A percentile compares a stretch with the other conserved stretches of the same genome.
Evolutionary conservation across 1,284 basidiomycete species (phyloP).

Genomic region (Rhodotorula sp.): DNA sequence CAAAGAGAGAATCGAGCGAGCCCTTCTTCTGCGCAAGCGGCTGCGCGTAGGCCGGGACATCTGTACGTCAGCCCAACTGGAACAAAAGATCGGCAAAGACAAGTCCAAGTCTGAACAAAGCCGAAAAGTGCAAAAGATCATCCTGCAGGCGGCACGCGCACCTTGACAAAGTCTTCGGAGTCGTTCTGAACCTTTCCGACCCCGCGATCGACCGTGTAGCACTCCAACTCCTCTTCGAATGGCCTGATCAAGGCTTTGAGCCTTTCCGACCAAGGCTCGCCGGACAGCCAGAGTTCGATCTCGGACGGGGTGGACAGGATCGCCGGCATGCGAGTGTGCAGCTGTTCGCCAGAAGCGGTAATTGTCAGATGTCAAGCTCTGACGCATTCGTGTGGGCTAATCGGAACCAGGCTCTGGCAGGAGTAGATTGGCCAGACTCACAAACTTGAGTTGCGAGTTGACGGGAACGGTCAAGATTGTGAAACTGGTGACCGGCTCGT

Average conservation of each 20-base stretch:
- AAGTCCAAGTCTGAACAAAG: too few species aligned
- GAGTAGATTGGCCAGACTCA: conserved; percentile 21
- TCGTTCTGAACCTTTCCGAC: conserved; percentile 87
- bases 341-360: conserved; percentile 34
- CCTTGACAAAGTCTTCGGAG: conserved; percentile 69
- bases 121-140: neutral
- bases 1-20: conserved; percentile 26
- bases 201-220: conserved; percentile 84
- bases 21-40: conserved; percentile 28
- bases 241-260: conserved; percentile 67
- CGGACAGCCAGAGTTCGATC: conserved; percentile 70
- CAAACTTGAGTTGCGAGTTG: conserved; percentile 50
- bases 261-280: conserved; percentile 60
- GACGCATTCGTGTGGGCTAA: too few species aligned
- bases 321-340: conserved; percentile 91
- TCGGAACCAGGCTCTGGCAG: neutral
- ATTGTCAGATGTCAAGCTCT: too few species aligned
- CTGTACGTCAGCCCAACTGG: too few species aligned
- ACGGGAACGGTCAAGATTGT: conserved; percentile 77
- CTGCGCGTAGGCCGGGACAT: neutral
- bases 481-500: conserved; percentile 71
- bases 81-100: neutral
- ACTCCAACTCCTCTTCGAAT: conserved; percentile 65
- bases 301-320: conserved; percentile 67
- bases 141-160: neutral